Conservation (phyloP, 345 rosid species). For the Syzygium aromaticum region DNA sequence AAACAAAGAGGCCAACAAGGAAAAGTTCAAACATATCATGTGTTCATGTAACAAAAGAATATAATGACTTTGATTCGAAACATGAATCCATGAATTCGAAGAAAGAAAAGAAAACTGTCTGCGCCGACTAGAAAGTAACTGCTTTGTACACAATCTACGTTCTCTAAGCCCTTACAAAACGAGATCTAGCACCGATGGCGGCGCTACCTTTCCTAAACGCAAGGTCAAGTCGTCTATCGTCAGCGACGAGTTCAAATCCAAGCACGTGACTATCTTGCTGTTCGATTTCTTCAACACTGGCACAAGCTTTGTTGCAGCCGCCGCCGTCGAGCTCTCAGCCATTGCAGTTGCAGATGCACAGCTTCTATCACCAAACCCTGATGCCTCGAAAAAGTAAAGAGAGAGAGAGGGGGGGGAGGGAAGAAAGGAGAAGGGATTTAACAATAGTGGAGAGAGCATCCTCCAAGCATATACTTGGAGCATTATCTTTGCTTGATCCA, state of each 20-base stretch:
- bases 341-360: not conserved
- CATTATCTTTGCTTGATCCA: constrained; percentile 16
- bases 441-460: constrained; percentile 12
- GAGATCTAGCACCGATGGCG: not conserved
- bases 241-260: constrained; percentile 70
- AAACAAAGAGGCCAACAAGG: not conserved
- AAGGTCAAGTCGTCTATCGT: constrained; percentile 50
- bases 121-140: not conserved
- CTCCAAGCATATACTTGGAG: constrained; percentile 33
- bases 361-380: not conserved
- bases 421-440: not conserved
- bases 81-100: not conserved
- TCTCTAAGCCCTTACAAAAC: not conserved
- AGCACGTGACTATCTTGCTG: constrained; percentile 32
- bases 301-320: not conserved
- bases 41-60: not conserved
- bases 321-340: not conserved
- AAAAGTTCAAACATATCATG: not conserved
- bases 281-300: constrained; percentile 58
- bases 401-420: not conserved
- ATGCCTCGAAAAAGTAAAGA: not conserved
- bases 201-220: constrained; percentile 24
- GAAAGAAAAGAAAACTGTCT: not conserved
- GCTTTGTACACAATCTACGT: not conserved
- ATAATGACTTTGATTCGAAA: not conserved